Evolutionary conservation across 2,329 filamentous ascomycete genomes (phyloP).

Genomic region (Arthroderma sp.): DNA sequence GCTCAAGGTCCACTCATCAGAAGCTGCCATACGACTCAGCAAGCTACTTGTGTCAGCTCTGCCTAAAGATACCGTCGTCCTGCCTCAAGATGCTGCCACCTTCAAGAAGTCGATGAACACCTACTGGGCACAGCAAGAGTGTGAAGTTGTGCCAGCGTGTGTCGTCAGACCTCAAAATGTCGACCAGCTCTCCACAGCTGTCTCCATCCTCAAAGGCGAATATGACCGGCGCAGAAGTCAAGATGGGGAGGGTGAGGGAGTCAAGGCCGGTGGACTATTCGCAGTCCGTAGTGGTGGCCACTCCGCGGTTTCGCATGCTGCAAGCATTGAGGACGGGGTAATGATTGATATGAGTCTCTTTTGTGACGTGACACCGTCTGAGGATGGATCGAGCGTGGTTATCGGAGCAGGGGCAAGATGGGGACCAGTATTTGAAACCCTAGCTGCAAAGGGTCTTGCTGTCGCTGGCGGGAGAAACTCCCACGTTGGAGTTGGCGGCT

Average conservation of each 20-base stretch:
- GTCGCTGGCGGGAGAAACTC: slow-evolving; percentile 24
- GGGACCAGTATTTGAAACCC: slow-evolving; percentile 21
- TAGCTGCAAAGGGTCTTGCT: slow-evolving; percentile 18
- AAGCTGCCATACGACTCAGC: slow-evolving; percentile 8
- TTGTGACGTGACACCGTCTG: slow-evolving; percentile 19
- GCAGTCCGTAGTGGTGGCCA: slow-evolving; percentile 35
- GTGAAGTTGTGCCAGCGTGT: slow-evolving; percentile 23
- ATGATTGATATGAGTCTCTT: slow-evolving; percentile 30
- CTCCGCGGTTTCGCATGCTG: slow-evolving; percentile 25
- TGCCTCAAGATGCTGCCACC: slow-evolving; percentile 12
- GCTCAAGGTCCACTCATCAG: neutral
- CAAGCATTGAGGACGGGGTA: slow-evolving; percentile 31
- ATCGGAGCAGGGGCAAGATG: slow-evolving; percentile 26
- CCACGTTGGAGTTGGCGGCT: slow-evolving; percentile 23
- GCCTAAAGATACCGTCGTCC: slow-evolving; percentile 13
- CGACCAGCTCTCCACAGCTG: slow-evolving; percentile 21
- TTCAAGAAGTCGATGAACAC: slow-evolving; percentile 16
- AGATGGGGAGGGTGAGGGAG: neutral
- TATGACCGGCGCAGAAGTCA: slow-evolving; percentile 18
- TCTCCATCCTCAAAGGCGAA: slow-evolving; percentile 20
- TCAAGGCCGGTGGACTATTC: slow-evolving; percentile 6
- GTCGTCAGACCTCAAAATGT: slow-evolving; percentile 21
- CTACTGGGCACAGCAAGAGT: slow-evolving; percentile 27
- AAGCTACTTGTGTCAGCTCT: slow-evolving; percentile 13
- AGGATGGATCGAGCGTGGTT: slow-evolving; percentile 18